Percentiles rank a stretch among this genome's conserved stretches.
phyloP scores from a whole-genome alignment of 2,329 filamentous ascomycete genomes.

The Colletotrichum endophyticum region DNA sequence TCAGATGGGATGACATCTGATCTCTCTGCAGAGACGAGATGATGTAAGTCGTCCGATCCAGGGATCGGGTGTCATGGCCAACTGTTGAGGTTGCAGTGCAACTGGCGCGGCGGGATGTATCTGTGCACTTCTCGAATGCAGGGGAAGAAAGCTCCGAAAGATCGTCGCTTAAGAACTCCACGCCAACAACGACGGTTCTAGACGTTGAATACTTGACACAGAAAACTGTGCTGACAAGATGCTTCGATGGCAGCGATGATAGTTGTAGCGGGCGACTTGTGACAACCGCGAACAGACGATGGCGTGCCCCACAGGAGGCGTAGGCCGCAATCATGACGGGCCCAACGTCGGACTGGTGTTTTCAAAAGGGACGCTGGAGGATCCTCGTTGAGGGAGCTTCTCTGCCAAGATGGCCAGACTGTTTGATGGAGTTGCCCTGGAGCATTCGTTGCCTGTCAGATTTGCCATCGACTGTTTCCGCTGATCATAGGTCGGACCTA shows the following conservation, averaged over 20 bases:
- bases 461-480: not conserved
- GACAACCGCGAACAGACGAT: not conserved
- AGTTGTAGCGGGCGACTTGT: not conserved
- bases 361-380: not conserved
- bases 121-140: conserved; percentile 3
- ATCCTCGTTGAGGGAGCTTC: not conserved
- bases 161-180: not conserved
- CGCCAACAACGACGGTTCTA: not conserved
- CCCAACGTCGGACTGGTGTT: not conserved
- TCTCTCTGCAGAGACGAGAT: not conserved
- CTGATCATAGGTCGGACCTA: not conserved
- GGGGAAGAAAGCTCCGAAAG: not conserved
- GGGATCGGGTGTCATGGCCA: not conserved
- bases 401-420: not conserved
- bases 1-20: not conserved
- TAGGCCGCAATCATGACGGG: not conserved
- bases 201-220: not conserved
- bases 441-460: not conserved
- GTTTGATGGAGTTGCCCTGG: not conserved
- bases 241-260: not conserved
- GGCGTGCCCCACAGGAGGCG: not conserved
- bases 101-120: not conserved
- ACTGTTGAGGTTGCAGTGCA: conserved; percentile 3
- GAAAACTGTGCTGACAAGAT: not conserved
- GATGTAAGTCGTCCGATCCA: not conserved